Conservation (phyloP, 2,329 filamentous ascomycete species). For the Ophiosphaerella narmari region DNA sequence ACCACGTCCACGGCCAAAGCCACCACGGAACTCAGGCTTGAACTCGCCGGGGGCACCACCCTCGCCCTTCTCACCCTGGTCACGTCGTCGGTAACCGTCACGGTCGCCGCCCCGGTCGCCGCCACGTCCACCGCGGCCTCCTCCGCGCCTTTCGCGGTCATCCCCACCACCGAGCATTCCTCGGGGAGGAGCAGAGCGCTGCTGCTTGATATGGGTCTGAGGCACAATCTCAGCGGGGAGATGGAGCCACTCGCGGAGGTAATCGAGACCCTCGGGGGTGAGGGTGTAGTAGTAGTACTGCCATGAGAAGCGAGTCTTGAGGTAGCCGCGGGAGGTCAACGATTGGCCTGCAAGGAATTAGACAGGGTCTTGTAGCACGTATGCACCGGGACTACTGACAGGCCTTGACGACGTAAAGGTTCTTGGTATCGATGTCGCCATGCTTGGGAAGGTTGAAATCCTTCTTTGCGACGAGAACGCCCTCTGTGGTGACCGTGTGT, state of each 20-base stretch:
- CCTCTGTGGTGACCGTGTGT: slow-evolving; percentile 60
- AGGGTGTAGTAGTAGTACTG: slow-evolving; percentile 94
- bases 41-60: slow-evolving; percentile 49
- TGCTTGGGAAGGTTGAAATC: slow-evolving; percentile 99
- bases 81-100: slow-evolving; percentile 84
- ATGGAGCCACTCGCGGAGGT: slow-evolving; percentile 99
- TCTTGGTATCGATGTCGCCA: slow-evolving; percentile 98
- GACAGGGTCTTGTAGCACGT: not conserved
- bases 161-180: slow-evolving; percentile 88
- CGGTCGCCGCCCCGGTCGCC: slow-evolving; percentile 71
- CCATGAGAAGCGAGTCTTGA: slow-evolving; percentile 98
- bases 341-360: slow-evolving; percentile 68
- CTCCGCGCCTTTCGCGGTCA: slow-evolving; percentile 81
- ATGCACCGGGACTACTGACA: slow-evolving; percentile 48
- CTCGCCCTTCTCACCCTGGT: slow-evolving; percentile 59
- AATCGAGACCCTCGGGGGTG: slow-evolving; percentile 98
- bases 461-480: slow-evolving; percentile 96
- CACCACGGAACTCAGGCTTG: slow-evolving; percentile 52
- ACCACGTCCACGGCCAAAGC: slow-evolving; percentile 48
- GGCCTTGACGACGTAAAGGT: slow-evolving; percentile 99
- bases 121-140: slow-evolving; percentile 65
- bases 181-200: slow-evolving; percentile 95
- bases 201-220: slow-evolving; percentile 99
- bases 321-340: slow-evolving; percentile 93
- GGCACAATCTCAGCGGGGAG: slow-evolving; percentile 99